Conservation (phyloP, 179 eudicot species). For the Amaranthus tricolor region DNA sequence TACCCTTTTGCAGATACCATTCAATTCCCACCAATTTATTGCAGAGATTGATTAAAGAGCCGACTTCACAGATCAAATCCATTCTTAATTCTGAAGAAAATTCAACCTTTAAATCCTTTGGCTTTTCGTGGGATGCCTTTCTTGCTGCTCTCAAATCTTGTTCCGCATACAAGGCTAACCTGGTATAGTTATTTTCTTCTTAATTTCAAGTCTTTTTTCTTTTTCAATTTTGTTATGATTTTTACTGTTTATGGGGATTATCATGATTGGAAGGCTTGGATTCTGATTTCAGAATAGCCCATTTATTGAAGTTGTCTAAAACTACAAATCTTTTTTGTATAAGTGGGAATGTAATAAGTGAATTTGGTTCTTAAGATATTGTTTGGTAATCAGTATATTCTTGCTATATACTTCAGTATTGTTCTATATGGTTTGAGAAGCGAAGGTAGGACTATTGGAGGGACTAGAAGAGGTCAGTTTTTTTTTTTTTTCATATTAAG, state of each 20-base stretch:
- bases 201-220: background rate
- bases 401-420: background rate
- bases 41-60: constrained; percentile 34
- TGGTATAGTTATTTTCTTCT: constrained; percentile 7
- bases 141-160: constrained; percentile 18
- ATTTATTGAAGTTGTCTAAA: background rate
- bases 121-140: constrained; percentile 25
- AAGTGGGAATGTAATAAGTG: background rate
- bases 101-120: constrained; percentile 21
- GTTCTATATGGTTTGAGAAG: background rate
- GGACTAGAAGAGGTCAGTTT: too few relatives aligned
- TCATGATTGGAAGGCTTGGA: background rate
- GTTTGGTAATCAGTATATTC: background rate
- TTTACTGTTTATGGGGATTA: background rate
- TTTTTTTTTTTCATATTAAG: too few relatives aligned
- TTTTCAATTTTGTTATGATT: background rate
- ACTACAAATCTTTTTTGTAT: background rate
- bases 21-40: constrained; percentile 25
- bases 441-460: too few relatives aligned
- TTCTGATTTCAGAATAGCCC: background rate
- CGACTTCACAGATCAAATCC: constrained; percentile 29
- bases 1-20: constrained; percentile 20
- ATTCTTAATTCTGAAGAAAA: constrained; percentile 36
- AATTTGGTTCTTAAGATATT: background rate
- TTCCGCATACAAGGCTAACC: constrained; percentile 22